These are phyloP conservation scores for Globisporangium mamillatum DNA, from an alignment of 352 stramenopile genomes.

Conservation along the genomic window DNA sequence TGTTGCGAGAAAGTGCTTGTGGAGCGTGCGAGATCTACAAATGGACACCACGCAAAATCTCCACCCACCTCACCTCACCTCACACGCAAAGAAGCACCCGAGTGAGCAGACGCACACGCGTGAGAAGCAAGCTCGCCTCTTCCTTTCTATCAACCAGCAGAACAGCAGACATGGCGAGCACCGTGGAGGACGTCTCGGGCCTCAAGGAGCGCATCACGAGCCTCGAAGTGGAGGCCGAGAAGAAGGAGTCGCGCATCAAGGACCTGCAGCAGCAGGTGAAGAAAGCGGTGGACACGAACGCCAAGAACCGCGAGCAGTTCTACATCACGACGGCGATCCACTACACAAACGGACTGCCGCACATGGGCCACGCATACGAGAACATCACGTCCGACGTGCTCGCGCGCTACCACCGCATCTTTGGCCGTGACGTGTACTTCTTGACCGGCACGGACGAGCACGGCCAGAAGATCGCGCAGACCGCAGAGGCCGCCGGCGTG, in stretches of 20 bases:
- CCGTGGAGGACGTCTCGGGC: conserved; percentile 18
- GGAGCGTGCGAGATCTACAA: neutral
- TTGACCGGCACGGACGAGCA: conserved; percentile 96
- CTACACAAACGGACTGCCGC: conserved; percentile 96
- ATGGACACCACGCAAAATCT: neutral
- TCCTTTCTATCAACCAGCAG: neutral
- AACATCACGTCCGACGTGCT: conserved; percentile 97
- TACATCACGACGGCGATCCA: conserved; percentile 99
- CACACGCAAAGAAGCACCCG: neutral
- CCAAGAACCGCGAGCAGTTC: conserved; percentile 74
- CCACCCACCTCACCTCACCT: neutral
- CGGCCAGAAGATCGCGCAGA: conserved; percentile 99
- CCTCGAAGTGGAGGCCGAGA: conserved; percentile 35
- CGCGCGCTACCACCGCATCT: conserved; percentile 91
- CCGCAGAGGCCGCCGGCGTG: conserved; percentile 89
- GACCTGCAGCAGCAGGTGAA: conserved; percentile 43
- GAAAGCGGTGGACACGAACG: conserved; percentile 36
- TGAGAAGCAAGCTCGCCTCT: neutral
- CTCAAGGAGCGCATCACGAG: conserved; percentile 39
- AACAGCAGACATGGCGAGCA: conserved; percentile 18
- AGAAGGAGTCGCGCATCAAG: conserved; percentile 29
- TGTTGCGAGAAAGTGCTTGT: conserved; percentile 6
- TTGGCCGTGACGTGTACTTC: conserved; percentile 84
- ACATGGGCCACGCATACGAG: conserved; percentile 99
- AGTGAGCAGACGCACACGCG: neutral